Evolutionary conservation across 768 basidiomycete genomes (phyloP), one percentile per base, ranked within the genome.

Genomic region (Psilocybe subaeruginosa): DNA sequence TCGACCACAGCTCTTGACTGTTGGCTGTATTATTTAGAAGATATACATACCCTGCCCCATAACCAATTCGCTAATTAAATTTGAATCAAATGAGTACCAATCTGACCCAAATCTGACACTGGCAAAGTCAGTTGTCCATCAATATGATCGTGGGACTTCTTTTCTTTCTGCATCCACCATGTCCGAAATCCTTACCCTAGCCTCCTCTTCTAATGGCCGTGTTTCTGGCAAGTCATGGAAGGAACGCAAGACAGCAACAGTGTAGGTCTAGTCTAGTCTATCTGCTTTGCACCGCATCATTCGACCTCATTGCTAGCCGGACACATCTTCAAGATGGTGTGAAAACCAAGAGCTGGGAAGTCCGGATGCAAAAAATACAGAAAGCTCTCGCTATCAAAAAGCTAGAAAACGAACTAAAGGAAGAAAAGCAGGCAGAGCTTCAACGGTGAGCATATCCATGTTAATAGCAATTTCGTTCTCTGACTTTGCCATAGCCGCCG

Each of bases 191-290:
- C 58, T 68, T 51, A 61, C 77, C 29, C 73, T 91, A 29, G 76
- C 84, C 8, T 74, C 83, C n/a, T 85, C 90, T 0, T 79, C 87
- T 31, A 81, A 81, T 59, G 91, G 91, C 11, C 82, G 91, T 37
- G 74, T 81, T 7, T 92, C 90, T 1, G 85, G 90, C 30, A 92
- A 91, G 74, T 68, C 79, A 60, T 92, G 91, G 90, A 89, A 87
- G 71, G 60, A 66, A 3, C 61, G 60, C 35, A 86, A 86, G 69
- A 67, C 78, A 2, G 75, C 86, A 7, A 82, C 82, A 33, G 77
- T 80, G 87, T 87, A 72, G 48, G 80, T 68, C 47, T 56, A 58
- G 30, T 23, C 51, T 39, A 30, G 48, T 9, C 12, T 52, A 54
- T 57, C 41, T 43, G 16, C 61, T 47, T 51, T 63, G 6, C 46